Percentiles rank a stretch among this genome's conserved stretches.
These are phyloP conservation scores for Trypanosoma avium DNA, from an alignment of 208 protist genomes.

Conservation along the genomic window DNA sequence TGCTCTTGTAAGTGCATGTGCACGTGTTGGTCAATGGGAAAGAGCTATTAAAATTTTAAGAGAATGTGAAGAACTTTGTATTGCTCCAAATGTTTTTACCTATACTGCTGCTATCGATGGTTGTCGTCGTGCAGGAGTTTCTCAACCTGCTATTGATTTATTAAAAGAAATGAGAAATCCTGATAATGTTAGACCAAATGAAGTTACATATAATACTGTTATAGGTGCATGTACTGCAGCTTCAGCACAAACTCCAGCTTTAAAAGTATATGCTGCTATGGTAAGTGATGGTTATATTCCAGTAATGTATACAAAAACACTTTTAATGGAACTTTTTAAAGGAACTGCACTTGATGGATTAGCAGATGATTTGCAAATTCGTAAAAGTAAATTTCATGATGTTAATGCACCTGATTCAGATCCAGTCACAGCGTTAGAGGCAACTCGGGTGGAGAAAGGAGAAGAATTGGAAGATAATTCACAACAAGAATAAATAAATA, in stretches of 20 bases:
- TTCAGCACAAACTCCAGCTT: conserved; percentile 42
- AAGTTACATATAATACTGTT: conserved; percentile 86
- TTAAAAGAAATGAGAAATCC: conserved; percentile 60
- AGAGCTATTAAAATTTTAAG: conserved; percentile 68
- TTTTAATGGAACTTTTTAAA: conserved; percentile 53
- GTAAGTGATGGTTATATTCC: conserved; percentile 75
- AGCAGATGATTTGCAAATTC: conserved; percentile 62
- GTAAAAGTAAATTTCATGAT: conserved; percentile 37
- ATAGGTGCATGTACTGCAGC: conserved; percentile 68
- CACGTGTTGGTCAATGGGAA: conserved; percentile 68
- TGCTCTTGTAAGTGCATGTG: conserved; percentile 58
- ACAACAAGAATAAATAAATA: background rate
- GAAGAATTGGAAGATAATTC: background rate
- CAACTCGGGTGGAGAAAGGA: conserved; percentile 21
- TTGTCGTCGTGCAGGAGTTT: conserved; percentile 72
- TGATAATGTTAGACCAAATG: conserved; percentile 66
- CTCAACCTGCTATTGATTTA: conserved; percentile 57
- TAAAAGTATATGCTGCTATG: conserved; percentile 80
- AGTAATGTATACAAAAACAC: conserved; percentile 57
- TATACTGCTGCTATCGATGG: conserved; percentile 91
- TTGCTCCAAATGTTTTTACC: conserved; percentile 85
- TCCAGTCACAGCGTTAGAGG: conserved; percentile 63
- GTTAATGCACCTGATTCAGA: conserved; percentile 72
- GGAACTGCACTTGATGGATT: conserved; percentile 57
- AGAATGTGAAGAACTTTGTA: conserved; percentile 72